Percentiles rank a stretch among this genome's conserved stretches.
Evolutionary conservation across 1,284 basidiomycete species (phyloP).

Genomic region (Boletus mariae): DNA sequence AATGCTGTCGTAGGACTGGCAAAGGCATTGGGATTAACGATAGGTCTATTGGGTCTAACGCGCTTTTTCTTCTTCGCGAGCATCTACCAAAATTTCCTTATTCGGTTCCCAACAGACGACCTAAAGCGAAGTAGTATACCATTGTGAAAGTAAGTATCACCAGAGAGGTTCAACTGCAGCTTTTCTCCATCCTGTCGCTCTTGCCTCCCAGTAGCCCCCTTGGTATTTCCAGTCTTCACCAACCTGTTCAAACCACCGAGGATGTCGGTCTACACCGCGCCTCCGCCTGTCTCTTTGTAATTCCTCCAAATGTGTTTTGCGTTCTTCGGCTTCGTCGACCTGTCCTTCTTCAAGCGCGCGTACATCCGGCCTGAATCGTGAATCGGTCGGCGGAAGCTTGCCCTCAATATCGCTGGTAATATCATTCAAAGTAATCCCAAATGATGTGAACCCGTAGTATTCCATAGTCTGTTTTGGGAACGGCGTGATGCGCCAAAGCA

Average conservation of each 20-base stretch:
- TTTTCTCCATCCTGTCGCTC: constrained; percentile 60
- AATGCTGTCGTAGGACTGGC: constrained; percentile 17
- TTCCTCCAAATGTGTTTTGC: constrained; percentile 77
- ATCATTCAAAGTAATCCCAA: constrained; percentile 81
- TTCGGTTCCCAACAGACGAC: constrained; percentile 1
- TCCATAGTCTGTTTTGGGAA: constrained; percentile 73
- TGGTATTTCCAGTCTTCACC: constrained; percentile 73
- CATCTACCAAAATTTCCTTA: constrained; percentile 6
- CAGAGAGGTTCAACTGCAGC: constrained; percentile 51
- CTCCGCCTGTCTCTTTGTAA: constrained; percentile 65
- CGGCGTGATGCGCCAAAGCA: constrained; percentile 71
- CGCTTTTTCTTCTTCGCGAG: background rate
- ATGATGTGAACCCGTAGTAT: constrained; percentile 82
- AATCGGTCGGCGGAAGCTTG: constrained; percentile 80
- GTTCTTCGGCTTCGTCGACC: constrained; percentile 69
- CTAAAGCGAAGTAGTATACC: too few species aligned
- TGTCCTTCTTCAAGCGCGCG: constrained; percentile 82
- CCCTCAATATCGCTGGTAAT: constrained; percentile 66
- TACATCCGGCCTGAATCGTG: constrained; percentile 82
- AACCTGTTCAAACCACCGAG: constrained; percentile 70
- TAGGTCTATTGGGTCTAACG: background rate
- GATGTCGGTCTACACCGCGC: constrained; percentile 50
- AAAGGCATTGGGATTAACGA: constrained; percentile 16
- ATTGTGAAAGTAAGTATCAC: constrained; percentile 39
- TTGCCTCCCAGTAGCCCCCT: constrained; percentile 82